These are phyloP conservation scores for Iberis pinnata DNA, from an alignment of 345 rosid species.

Conservation along the genomic window DNA sequence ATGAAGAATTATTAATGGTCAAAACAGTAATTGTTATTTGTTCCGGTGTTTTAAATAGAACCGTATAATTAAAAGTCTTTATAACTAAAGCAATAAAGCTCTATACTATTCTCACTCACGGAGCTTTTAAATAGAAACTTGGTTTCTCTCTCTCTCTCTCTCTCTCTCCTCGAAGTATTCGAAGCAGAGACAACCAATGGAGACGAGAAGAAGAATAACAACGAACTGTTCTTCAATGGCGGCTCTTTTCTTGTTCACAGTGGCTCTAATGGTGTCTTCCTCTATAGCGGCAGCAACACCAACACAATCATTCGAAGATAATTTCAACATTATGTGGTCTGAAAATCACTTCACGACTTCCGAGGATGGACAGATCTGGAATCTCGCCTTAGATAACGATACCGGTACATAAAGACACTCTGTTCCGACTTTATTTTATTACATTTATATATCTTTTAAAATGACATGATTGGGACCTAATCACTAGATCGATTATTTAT, in stretches of 20 bases:
- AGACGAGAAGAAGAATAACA: background rate
- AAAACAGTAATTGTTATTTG: slow-evolving; percentile 6
- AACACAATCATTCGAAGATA: slow-evolving; percentile 61
- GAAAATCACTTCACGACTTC: slow-evolving; percentile 89
- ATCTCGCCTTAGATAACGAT: slow-evolving; percentile 77
- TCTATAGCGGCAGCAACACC: slow-evolving; percentile 39
- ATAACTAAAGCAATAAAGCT: slow-evolving; percentile 20
- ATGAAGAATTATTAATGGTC: slow-evolving; percentile 8
- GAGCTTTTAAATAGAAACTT: slow-evolving; percentile 16
- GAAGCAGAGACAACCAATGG: slow-evolving; percentile 32
- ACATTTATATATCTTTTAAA: no score
- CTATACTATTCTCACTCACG: slow-evolving; percentile 20
- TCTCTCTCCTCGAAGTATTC: slow-evolving; percentile 15
- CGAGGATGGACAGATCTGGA: slow-evolving; percentile 95
- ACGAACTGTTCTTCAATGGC: slow-evolving; percentile 32
- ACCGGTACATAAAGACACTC: slow-evolving; percentile 85
- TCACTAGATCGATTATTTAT: background rate
- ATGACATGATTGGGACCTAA: slow-evolving; percentile 8
- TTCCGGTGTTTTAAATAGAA: no score
- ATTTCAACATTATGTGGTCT: slow-evolving; percentile 90
- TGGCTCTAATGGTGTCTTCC: slow-evolving; percentile 33
- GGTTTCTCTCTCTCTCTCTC: slow-evolving; percentile 23
- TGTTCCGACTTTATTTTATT: no score
- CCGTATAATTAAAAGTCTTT: background rate
- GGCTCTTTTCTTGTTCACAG: slow-evolving; percentile 27